Conservation (phyloP, 176 grass and related monocot species). For the Tillandsia fasciculata region DNA sequence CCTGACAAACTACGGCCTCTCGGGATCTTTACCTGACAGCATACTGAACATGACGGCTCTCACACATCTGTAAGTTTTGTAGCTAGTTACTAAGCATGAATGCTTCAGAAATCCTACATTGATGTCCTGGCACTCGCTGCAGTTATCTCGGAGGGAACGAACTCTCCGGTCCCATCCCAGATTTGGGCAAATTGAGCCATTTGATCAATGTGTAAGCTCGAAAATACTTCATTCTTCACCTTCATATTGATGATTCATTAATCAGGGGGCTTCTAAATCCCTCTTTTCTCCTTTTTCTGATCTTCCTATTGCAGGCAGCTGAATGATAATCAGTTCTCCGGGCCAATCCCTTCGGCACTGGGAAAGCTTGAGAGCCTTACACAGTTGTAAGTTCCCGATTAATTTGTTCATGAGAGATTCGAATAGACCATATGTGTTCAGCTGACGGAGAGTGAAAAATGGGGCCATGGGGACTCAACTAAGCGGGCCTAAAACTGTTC, state of each 20-base stretch:
- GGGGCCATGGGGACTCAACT: too few species aligned
- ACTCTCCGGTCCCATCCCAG: constrained; percentile 66
- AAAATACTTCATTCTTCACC: neutral
- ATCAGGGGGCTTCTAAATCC: neutral
- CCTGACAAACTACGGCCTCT: constrained; percentile 64
- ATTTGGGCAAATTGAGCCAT: constrained; percentile 48
- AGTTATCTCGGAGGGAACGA: constrained; percentile 69
- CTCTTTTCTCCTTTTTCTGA: constrained; percentile 10
- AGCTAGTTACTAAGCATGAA: neutral
- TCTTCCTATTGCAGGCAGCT: constrained; percentile 45
- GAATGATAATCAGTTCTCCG: constrained; percentile 63
- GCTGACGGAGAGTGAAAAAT: too few species aligned
- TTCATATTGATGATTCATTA: constrained; percentile 1
- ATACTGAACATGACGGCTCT: constrained; percentile 57
- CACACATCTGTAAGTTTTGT: constrained; percentile 43
- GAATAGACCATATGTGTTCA: neutral
- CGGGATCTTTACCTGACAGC: constrained; percentile 55
- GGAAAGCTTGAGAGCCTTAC: constrained; percentile 45
- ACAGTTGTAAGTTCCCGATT: constrained; percentile 46
- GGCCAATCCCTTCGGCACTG: constrained; percentile 46
- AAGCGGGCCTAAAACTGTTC: too few species aligned
- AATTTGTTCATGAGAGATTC: neutral
- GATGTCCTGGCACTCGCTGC: constrained; percentile 12
- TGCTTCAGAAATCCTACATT: neutral
- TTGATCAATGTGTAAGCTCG: constrained; percentile 58